Conservation (phyloP, 2,329 filamentous ascomycete genomes). For the Penicillium sp. region DNA sequence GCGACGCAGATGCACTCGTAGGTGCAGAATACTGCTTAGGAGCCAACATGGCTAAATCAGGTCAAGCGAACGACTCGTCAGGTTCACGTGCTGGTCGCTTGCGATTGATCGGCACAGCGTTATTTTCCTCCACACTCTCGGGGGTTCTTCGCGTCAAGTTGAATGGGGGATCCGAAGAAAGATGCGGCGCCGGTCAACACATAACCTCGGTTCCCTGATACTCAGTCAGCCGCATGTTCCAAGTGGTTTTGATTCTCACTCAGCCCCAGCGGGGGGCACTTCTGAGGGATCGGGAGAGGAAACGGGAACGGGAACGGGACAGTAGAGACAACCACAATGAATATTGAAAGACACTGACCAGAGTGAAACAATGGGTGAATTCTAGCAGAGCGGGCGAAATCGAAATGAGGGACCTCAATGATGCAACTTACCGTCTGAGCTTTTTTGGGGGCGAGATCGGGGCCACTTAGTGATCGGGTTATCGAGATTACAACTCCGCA, state of each 20-base stretch:
- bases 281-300: conserved; percentile 1
- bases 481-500: conserved; percentile 9
- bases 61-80: conserved; percentile 1
- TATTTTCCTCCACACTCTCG: conserved; percentile 11
- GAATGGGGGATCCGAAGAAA: conserved; percentile 6
- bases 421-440: conserved; percentile 11
- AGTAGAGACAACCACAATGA: background rate
- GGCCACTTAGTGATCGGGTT: conserved; percentile 16
- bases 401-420: conserved; percentile 10
- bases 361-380: conserved; percentile 1
- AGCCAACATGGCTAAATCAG: conserved; percentile 30
- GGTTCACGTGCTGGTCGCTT: background rate
- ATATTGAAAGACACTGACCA: background rate
- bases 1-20: conserved; percentile 27
- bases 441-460: conserved; percentile 18
- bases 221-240: conserved; percentile 6
- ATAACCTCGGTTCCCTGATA: conserved; percentile 12
- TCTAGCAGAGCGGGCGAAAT: conserved; percentile 8
- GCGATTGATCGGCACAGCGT: conserved; percentile 2
- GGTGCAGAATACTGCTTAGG: conserved; percentile 35
- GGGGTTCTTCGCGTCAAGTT: conserved; percentile 6
- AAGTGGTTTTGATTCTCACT: conserved; percentile 1
- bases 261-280: background rate
- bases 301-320: background rate
- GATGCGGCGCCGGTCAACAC: conserved; percentile 10